These are phyloP conservation scores for Phyllosticta capitalensis DNA, from an alignment of 2,329 filamentous ascomycete species.

Conservation along the genomic window DNA sequence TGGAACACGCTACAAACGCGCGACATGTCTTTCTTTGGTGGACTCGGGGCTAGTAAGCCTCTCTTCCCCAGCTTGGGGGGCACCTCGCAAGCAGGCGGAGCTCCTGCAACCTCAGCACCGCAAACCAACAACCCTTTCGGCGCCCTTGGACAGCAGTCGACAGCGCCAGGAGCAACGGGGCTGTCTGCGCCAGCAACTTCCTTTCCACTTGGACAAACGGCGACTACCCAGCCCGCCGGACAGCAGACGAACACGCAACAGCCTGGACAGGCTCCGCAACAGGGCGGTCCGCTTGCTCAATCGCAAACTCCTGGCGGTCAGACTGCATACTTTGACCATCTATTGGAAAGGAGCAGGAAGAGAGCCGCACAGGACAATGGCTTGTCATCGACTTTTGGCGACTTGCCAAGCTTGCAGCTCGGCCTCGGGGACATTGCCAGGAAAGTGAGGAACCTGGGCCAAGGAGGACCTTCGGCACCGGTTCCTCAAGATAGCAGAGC, in stretches of 20 bases:
- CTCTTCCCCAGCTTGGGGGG: background rate
- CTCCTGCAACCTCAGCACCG: background rate
- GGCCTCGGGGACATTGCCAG: constrained; percentile 78
- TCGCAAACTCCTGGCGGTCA: constrained; percentile 26
- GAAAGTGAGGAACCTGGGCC: constrained; percentile 67
- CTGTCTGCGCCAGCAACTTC: background rate
- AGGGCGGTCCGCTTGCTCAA: constrained; percentile 23
- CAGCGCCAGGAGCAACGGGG: constrained; percentile 20
- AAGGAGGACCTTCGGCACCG: constrained; percentile 55
- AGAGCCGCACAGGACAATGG: constrained; percentile 59
- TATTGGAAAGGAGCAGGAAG: constrained; percentile 55
- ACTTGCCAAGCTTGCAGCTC: constrained; percentile 81
- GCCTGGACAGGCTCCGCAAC: constrained; percentile 17
- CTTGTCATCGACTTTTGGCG: constrained; percentile 47
- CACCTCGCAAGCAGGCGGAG: constrained; percentile 14
- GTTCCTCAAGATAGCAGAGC: constrained; percentile 29
- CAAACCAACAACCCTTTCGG: constrained; percentile 19
- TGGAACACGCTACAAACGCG: constrained; percentile 10
- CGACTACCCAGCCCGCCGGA: constrained; percentile 13
- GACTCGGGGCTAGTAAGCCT: constrained; percentile 20
- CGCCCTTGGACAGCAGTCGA: constrained; percentile 22
- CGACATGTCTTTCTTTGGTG: constrained; percentile 22
- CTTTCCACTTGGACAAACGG: background rate
- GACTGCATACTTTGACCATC: constrained; percentile 54
- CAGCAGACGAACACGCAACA: constrained; percentile 20